Evolutionary conservation across 1,284 basidiomycete genomes (phyloP), one percentile per base, ranked within the genome.

Genomic region (Malassezia obtusa): DNA sequence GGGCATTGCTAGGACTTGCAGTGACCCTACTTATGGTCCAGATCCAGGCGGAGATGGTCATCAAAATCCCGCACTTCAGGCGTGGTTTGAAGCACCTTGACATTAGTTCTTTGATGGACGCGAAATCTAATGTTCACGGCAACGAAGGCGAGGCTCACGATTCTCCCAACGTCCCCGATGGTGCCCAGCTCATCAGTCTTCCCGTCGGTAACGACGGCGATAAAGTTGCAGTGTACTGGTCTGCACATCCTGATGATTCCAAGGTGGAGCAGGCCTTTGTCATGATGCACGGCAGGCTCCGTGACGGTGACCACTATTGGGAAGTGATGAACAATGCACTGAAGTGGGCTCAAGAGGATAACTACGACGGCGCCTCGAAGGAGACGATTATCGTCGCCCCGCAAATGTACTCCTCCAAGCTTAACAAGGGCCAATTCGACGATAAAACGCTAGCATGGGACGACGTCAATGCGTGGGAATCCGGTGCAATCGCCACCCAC

Each of bases 391-490:
- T 73, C 24, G 58, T 64, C 15, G 68, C 70, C 4, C 68, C 70
- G 0, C 51, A 71, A 26, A 71, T 71, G 50, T 71, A 61, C 52
- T 63, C 60, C 15, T 41, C 41, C 1, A 53, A 49, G 19, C 53
- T 62, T 37, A 73, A 71, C 54, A 26, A 24, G 15, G 67, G 64
- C 2, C 63, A 71, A 47, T 73, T 70, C 39, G 31, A 39, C n/a
- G 43, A 57, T 14, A 30, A 58, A 22, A 59, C 64, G 35, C 45
- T 73, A 5, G 70, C 70, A 0, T 73, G 65, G 63, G 59, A 30
- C 38, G 70, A 71, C 33, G 57, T 66, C 44, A 73, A 73, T 36
- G 62, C 64, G 0, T 73, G 70, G 70, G 62, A 71, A 26, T 64
- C 67, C 0, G 70, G 70, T 25, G 66, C 63, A 37, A 46, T 57